Evolutionary conservation across 1,139 yeast genomes (phyloP).

Genomic region (Sugiyamaella paludigena): DNA sequence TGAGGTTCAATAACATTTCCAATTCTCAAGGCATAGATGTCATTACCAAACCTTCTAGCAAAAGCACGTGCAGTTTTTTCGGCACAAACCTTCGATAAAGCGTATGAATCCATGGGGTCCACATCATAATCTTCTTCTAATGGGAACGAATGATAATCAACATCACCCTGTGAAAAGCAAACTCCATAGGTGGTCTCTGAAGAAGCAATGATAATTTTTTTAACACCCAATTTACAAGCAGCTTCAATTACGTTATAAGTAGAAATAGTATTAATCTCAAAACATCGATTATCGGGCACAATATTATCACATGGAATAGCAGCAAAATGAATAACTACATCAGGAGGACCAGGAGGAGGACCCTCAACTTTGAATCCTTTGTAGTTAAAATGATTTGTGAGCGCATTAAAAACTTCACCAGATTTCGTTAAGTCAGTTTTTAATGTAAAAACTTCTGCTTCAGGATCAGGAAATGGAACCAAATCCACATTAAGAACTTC

Average conservation of each 20-base stretch:
- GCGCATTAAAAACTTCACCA: constrained; percentile 20
- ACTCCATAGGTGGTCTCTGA: constrained; percentile 26
- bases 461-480: constrained; percentile 18
- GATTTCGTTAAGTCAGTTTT: constrained; percentile 18
- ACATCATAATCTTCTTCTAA: constrained; percentile 24
- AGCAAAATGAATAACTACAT: constrained; percentile 20
- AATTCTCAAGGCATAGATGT: constrained; percentile 19
- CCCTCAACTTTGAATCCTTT: constrained; percentile 14
- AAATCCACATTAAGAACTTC: constrained; percentile 17
- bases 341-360: constrained; percentile 19
- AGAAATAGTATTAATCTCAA: constrained; percentile 19
- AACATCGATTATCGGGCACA: constrained; percentile 24
- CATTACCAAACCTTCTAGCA: constrained; percentile 19
- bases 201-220: constrained; percentile 26
- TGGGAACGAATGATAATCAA: constrained; percentile 22
- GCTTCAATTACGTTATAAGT: constrained; percentile 27
- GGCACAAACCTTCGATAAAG: constrained; percentile 24
- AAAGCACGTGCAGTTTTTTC: constrained; percentile 25
- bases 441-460: constrained; percentile 15
- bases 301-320: constrained; percentile 17
- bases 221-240: constrained; percentile 26
- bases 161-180: constrained; percentile 22
- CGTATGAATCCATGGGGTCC: constrained; percentile 26
- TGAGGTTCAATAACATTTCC: constrained; percentile 18
- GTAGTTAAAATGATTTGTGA: constrained; percentile 16